A percentile compares a stretch with the other conserved stretches of the same genome.
Conservation (phyloP, 2,329 filamentous ascomycete species). For the Penicillium digitatum region DNA sequence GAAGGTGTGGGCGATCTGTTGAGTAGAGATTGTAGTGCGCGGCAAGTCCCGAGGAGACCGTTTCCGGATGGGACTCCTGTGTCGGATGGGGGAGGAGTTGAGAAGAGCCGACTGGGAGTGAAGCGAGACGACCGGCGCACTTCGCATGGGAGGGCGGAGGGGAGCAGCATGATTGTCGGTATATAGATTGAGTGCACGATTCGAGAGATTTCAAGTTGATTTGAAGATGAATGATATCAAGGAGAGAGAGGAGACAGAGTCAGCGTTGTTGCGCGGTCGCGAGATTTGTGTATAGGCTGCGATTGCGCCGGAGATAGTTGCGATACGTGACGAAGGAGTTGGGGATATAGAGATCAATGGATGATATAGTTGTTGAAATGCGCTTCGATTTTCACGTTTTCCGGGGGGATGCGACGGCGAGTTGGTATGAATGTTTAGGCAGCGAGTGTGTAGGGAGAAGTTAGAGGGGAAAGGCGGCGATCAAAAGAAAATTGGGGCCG, state of each 20-base stretch:
- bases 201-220: conserved; percentile 8
- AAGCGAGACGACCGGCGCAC: conserved; percentile 38
- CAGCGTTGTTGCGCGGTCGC: conserved; percentile 15
- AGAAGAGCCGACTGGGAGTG: conserved; percentile 35
- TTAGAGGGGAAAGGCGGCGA: conserved; percentile 20
- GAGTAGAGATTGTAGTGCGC: conserved; percentile 42
- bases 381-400: conserved; percentile 23
- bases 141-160: conserved; percentile 46
- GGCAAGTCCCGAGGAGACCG: conserved; percentile 41
- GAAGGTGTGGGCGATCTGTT: conserved; percentile 40
- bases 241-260: conserved; percentile 7
- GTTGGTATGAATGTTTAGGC: conserved; percentile 53
- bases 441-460: conserved; percentile 16
- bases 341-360: conserved; percentile 17
- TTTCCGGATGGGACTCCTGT: conserved; percentile 34
- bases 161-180: conserved; percentile 42
- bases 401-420: conserved; percentile 46
- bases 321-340: conserved; percentile 19
- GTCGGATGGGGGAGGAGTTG: conserved; percentile 40
- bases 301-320: conserved; percentile 35
- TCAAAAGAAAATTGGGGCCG: conserved; percentile 27
- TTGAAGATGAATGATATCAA: not conserved
- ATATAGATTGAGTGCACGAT: not conserved
- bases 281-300: conserved; percentile 20
- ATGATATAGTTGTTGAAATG: conserved; percentile 10